Conservation (phyloP, 768 basidiomycete genomes). For the Hortiboletus flavorubellus region DNA sequence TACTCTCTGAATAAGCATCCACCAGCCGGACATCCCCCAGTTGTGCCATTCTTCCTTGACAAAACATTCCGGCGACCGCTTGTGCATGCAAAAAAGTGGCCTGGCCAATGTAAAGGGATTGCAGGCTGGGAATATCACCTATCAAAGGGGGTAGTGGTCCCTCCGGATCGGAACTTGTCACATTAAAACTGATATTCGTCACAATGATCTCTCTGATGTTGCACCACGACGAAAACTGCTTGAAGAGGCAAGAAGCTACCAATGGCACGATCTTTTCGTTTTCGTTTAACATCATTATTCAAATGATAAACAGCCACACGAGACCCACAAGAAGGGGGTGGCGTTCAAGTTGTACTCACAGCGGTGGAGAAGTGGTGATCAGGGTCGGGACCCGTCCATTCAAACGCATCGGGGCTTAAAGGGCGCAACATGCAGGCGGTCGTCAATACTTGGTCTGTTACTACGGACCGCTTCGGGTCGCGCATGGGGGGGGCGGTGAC, state of each 20-base stretch:
- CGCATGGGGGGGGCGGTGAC: not conserved
- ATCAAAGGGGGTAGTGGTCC: constrained; percentile 27
- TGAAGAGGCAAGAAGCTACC: constrained; percentile 24
- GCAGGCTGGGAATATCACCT: constrained; percentile 38
- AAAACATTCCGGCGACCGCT: constrained; percentile 38
- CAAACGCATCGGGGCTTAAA: constrained; percentile 44
- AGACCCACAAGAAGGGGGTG: not conserved
- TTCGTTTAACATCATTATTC: not conserved
- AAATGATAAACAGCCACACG: not conserved
- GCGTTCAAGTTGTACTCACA: constrained; percentile 39
- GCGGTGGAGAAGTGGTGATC: constrained; percentile 62
- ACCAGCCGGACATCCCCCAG: constrained; percentile 42
- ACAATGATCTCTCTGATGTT: constrained; percentile 44
- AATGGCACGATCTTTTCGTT: constrained; percentile 23
- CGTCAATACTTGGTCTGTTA: not conserved
- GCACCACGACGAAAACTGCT: constrained; percentile 36
- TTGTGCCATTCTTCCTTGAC: constrained; percentile 16
- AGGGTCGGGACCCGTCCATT: constrained; percentile 61
- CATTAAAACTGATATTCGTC: constrained; percentile 43
- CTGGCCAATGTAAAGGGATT: constrained; percentile 47
- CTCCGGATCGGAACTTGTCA: constrained; percentile 16
- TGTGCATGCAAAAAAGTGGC: constrained; percentile 43
- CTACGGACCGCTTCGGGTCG: not conserved
- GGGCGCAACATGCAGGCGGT: not conserved
- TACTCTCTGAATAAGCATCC: constrained; percentile 54